Evolutionary conservation across 805 yeast genomes (phyloP).

Genomic region (Sugiyamaella chiloensis): DNA sequence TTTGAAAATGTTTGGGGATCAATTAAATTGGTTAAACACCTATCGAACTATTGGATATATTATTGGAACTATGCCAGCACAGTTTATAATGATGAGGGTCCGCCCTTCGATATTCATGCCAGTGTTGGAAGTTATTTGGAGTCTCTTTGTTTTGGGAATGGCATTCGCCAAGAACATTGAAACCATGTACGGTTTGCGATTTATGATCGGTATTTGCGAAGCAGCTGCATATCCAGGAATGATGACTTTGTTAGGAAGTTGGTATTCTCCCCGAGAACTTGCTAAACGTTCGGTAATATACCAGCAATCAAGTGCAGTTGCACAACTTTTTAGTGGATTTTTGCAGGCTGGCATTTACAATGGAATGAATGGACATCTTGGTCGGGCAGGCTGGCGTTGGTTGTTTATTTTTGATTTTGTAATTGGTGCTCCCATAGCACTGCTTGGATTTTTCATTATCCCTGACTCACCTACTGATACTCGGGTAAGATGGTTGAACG

Average conservation of each 20-base stretch:
- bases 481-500: slow-evolving; percentile 26
- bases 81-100: slow-evolving; percentile 27
- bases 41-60: slow-evolving; percentile 31
- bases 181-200: slow-evolving; percentile 30
- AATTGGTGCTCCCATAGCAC: slow-evolving; percentile 38
- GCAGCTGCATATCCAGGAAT: slow-evolving; percentile 20
- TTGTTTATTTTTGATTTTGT: slow-evolving; percentile 60
- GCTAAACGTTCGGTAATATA: slow-evolving; percentile 23
- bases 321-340: slow-evolving; percentile 44
- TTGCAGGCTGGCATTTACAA: slow-evolving; percentile 52
- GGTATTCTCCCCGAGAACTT: slow-evolving; percentile 31
- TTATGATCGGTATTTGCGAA: slow-evolving; percentile 33
- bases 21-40: slow-evolving; percentile 26
- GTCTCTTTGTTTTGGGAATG: slow-evolving; percentile 23
- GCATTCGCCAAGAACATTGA: slow-evolving; percentile 26
- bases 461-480: slow-evolving; percentile 50
- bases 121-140: slow-evolving; percentile 29
- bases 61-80: slow-evolving; percentile 32
- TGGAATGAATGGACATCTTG: slow-evolving; percentile 41
- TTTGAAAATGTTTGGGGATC: slow-evolving; percentile 26
- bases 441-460: slow-evolving; percentile 40
- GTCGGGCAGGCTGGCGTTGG: slow-evolving; percentile 58
- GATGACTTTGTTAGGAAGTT: slow-evolving; percentile 27
- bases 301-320: slow-evolving; percentile 23
- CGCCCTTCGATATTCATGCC: slow-evolving; percentile 32